phyloP scores from a whole-genome alignment of 192 early-diverging fungal genomes.

The Linnemannia zychae region DNA sequence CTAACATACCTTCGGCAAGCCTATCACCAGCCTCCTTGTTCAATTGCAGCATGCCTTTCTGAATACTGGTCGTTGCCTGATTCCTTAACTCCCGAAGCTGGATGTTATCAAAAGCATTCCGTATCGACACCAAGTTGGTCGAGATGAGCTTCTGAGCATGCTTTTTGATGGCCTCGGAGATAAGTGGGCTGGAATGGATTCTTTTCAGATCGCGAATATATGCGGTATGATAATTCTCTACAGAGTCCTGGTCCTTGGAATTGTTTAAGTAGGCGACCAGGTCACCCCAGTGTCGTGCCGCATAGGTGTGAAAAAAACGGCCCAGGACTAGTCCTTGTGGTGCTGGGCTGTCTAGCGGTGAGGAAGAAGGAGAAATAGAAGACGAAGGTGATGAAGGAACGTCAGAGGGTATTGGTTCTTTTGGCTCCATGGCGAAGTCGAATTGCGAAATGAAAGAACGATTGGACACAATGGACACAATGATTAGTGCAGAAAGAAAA shows the following conservation, averaged over 20 bases:
- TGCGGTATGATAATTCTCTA: background rate
- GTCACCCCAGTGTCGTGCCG: background rate
- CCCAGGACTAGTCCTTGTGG: background rate
- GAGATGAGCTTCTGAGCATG: background rate
- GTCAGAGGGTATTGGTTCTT: background rate
- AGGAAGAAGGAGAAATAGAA: background rate
- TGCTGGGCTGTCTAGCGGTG: background rate
- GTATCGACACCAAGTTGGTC: background rate
- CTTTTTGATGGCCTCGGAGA: background rate
- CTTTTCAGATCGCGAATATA: background rate
- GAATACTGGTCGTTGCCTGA: background rate
- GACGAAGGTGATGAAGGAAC: background rate
- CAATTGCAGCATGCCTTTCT: background rate
- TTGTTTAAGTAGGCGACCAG: background rate
- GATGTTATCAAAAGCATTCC: background rate
- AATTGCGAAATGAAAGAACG: background rate
- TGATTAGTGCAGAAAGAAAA: background rate
- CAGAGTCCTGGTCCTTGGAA: constrained; percentile 1
- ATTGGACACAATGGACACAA: background rate
- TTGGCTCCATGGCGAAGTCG: background rate
- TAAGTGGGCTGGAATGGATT: background rate
- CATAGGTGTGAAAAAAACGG: background rate
- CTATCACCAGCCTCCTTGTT: background rate
- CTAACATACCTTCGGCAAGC: background rate
- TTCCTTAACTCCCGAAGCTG: background rate